phyloP scores from a whole-genome alignment of 331 rosid species.

The Dryas integrifolia region DNA sequence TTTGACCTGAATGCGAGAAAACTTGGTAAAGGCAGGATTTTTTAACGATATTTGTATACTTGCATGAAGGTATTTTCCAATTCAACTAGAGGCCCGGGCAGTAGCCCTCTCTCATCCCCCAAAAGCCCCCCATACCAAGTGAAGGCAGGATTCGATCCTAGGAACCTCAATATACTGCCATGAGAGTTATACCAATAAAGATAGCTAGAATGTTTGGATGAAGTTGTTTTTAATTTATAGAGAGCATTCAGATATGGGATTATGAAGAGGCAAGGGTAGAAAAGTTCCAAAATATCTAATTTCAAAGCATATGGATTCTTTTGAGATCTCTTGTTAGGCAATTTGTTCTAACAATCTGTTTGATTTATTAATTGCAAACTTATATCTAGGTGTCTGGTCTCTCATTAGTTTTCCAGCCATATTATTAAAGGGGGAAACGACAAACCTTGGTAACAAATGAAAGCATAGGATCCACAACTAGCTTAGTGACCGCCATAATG shows the following conservation, averaged over 20 bases:
- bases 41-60: background rate
- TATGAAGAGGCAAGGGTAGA: conserved; percentile 1
- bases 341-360: background rate
- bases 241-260: background rate
- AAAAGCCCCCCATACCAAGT: background rate
- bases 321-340: background rate
- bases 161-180: background rate
- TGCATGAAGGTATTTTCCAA: background rate
- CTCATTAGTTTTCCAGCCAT: conserved; percentile 4
- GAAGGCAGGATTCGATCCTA: background rate
- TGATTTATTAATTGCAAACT: background rate
- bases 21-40: background rate
- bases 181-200: background rate
- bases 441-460: conserved; percentile 97
- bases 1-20: background rate
- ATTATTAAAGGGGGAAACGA: conserved; percentile 3
- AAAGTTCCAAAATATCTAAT: background rate
- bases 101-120: background rate
- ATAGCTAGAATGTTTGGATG: background rate
- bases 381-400: background rate
- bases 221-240: background rate
- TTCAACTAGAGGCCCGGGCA: background rate
- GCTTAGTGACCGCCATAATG: conserved; percentile 94
- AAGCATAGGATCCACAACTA: conserved; percentile 96
- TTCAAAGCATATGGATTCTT: background rate